Evolutionary conservation across 2,329 filamentous ascomycete genomes (phyloP).

Genomic region (Decorospora gaudefroyi): DNA sequence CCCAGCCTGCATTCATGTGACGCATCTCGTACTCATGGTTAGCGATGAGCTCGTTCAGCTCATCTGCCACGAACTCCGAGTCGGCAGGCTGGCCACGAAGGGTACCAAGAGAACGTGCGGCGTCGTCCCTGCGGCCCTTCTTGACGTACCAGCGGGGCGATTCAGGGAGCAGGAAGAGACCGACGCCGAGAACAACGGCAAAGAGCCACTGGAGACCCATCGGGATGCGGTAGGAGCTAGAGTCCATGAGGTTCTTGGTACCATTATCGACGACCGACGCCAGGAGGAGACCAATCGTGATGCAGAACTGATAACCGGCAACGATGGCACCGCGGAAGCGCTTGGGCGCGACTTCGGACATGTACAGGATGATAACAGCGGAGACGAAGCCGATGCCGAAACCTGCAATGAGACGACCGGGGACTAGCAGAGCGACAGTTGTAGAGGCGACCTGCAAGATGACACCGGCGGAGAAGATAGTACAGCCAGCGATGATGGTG

Average conservation of each 20-base stretch:
- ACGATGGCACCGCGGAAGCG: conserved; percentile 79
- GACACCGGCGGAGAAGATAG: conserved; percentile 47
- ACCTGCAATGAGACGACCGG: conserved; percentile 48
- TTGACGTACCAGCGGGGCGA: conserved; percentile 86
- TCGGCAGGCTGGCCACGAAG: conserved; percentile 75
- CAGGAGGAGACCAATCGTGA: conserved; percentile 77
- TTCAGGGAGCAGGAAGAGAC: conserved; percentile 78
- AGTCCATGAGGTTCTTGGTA: conserved; percentile 65
- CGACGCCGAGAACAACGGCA: conserved; percentile 73
- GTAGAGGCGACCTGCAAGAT: conserved; percentile 46
- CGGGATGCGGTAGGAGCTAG: conserved; percentile 72
- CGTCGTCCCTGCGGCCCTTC: conserved; percentile 69
- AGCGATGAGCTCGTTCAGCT: conserved; percentile 83
- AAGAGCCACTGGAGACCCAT: conserved; percentile 80
- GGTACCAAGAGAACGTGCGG: conserved; percentile 64
- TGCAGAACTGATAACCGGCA: conserved; percentile 78
- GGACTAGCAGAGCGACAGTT: conserved; percentile 41
- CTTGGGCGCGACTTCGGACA: conserved; percentile 75
- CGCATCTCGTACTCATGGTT: conserved; percentile 79
- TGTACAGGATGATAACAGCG: conserved; percentile 65
- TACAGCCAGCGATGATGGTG: conserved; percentile 55
- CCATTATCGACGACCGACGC: conserved; percentile 75
- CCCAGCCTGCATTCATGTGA: conserved; percentile 66
- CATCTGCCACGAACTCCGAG: conserved; percentile 75
- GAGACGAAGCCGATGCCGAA: conserved; percentile 49